A percentile compares a stretch with the other conserved stretches of the same genome.
These are phyloP conservation scores for Cenchrus americanus DNA, from an alignment of 176 grass and related monocot species.

Conservation along the genomic window DNA sequence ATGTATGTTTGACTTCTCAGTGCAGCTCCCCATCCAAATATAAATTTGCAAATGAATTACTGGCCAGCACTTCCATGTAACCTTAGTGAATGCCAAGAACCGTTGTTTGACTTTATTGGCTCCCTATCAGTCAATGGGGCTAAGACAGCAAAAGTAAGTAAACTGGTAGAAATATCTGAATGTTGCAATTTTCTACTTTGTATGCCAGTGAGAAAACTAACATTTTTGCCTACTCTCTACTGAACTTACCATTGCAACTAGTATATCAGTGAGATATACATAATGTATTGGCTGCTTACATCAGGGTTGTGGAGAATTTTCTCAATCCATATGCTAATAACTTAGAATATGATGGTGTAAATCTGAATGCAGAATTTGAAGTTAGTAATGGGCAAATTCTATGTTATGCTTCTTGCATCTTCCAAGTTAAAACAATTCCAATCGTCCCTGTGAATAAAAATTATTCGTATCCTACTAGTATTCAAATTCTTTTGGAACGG, in stretches of 20 bases:
- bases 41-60: constrained; percentile 84
- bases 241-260: constrained; percentile 9
- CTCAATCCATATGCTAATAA: too few species aligned
- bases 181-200: background rate
- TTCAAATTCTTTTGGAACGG: too few species aligned
- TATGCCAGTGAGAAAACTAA: background rate
- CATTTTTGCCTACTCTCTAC: constrained; percentile 16
- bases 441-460: too few species aligned
- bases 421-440: too few species aligned
- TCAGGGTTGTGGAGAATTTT: too few species aligned
- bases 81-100: constrained; percentile 73
- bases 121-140: constrained; percentile 70
- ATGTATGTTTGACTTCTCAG: constrained; percentile 53
- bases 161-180: background rate
- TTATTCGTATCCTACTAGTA: too few species aligned
- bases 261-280: background rate
- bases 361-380: too few species aligned
- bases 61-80: constrained; percentile 72
- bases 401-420: too few species aligned
- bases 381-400: too few species aligned
- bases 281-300: background rate
- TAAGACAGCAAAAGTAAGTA: constrained; percentile 77
- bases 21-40: constrained; percentile 74
- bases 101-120: constrained; percentile 69
- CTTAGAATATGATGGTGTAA: too few species aligned